Evolutionary conservation across 495 filamentous ascomycete species (phyloP), one percentile per base, ranked within the genome.

Genomic region (Jackrogersella minutella): DNA sequence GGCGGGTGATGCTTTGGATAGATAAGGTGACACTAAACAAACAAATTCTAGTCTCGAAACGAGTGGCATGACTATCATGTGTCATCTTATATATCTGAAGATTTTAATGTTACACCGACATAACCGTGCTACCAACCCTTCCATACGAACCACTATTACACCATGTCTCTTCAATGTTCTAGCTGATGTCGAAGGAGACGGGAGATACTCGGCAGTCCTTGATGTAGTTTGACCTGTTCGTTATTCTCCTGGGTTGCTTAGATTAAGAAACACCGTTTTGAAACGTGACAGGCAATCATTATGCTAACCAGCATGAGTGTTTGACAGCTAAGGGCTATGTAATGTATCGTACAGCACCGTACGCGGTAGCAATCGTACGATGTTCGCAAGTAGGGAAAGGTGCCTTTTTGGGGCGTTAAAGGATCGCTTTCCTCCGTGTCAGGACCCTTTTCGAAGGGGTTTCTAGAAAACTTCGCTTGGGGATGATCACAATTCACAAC

Each of bases 381-480:
- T 28, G 34, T 40, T 54, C 51, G 13, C 21, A 40, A 11, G 34
- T 41, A 40, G 7, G 1, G 4, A 16, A 4, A 17, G 30, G 21
- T 28, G n/a, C n/a, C n/a, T n/a, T n/a, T 6, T 33, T 34, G 3
- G 28, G 22, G 14, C 26, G 13, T 53, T 33, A 21, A 17, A 22
- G 28, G 50, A 53, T 22, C 31, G 28, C 28, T 37, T n/a, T n/a
- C 24, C 30, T 21, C 3, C 19, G 21, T 54, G 51, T 14, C 34
- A 39, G 31, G 22, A n/a, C n/a, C n/a, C n/a, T n/a, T 24, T 41
- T 40, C 52, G 36, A 41, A 16, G 36, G 22, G 10, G n/a, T n/a
- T 56, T 66, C 63, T 36, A 61, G 63, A 66, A 66, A n/a, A 28
- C 9, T 50, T 66, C 55, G 26, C 13, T 31, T 5, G n/a, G n/a